Evolutionary conservation across 805 yeast species (phyloP).

Genomic region (Spathaspora passalidarum): DNA sequence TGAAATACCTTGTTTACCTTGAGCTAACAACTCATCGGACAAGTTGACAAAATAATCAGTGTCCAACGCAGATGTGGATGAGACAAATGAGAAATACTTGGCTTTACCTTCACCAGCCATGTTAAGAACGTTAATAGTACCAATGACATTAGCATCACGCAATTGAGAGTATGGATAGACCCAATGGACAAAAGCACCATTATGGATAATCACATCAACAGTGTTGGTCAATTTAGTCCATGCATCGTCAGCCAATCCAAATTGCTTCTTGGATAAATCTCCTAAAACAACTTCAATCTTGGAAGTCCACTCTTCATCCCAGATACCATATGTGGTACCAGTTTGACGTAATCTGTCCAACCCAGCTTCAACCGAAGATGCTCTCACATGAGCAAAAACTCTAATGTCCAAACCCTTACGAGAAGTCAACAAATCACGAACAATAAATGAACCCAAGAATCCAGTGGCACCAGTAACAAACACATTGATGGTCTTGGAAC

Average conservation of each 20-base stretch:
- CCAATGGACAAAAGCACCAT: conserved; percentile 99
- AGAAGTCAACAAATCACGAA: conserved; percentile 65
- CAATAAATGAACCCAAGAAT: conserved; percentile 86
- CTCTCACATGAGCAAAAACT: conserved; percentile 89
- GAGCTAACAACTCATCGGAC: conserved; percentile 64
- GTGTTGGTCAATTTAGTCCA: conserved; percentile 59
- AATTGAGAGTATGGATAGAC: conserved; percentile 89
- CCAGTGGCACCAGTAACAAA: conserved; percentile 97
- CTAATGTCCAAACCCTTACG: conserved; percentile 51
- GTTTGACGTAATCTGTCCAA: conserved; percentile 71
- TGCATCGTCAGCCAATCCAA: conserved; percentile 58
- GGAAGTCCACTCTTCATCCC: conserved; percentile 59
- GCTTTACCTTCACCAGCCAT: conserved; percentile 78
- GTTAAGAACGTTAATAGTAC: conserved; percentile 80
- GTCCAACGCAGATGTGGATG: conserved; percentile 92
- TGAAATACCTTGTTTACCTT: conserved; percentile 69
- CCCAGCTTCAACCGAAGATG: conserved; percentile 64
- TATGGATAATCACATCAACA: conserved; percentile 85
- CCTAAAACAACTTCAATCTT: conserved; percentile 77
- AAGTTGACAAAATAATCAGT: conserved; percentile 74
- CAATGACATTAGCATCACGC: conserved; percentile 89
- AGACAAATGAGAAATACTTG: conserved; percentile 84
- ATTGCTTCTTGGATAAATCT: conserved; percentile 66
- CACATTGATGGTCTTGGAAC: conserved; percentile 47
- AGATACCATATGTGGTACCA: conserved; percentile 78